These are phyloP conservation scores for Boletus vinaceobasis DNA, from an alignment of 768 basidiomycete species.

Conservation along the genomic window DNA sequence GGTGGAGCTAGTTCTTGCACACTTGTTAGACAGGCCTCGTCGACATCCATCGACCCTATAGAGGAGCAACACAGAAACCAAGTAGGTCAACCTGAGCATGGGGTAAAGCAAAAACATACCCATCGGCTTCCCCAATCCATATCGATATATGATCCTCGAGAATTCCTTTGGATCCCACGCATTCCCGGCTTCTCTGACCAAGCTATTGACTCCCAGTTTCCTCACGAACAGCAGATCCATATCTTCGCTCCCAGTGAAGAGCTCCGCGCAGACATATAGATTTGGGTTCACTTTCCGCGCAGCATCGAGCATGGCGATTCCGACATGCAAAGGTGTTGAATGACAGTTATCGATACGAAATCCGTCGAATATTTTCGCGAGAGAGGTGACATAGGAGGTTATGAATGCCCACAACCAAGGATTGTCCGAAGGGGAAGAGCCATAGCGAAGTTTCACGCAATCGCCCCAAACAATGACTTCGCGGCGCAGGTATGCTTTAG, in stretches of 20 bases:
- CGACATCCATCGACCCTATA: constrained; percentile 82
- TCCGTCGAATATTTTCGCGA: constrained; percentile 86
- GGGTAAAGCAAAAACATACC: constrained; percentile 43
- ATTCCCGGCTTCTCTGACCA: constrained; percentile 95
- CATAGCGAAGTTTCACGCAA: constrained; percentile 97
- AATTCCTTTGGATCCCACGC: constrained; percentile 86
- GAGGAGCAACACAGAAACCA: background rate
- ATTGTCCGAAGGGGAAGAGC: constrained; percentile 71
- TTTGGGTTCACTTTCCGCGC: constrained; percentile 86
- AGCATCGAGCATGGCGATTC: constrained; percentile 89
- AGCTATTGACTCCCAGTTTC: constrained; percentile 86
- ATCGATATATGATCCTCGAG: constrained; percentile 82
- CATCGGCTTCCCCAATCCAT: constrained; percentile 91
- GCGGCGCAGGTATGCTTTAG: constrained; percentile 91
- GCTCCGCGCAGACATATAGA: constrained; percentile 94
- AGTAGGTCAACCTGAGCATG: background rate
- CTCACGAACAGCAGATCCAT: constrained; percentile 92
- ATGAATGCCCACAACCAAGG: constrained; percentile 96
- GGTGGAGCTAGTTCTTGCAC: constrained; percentile 76
- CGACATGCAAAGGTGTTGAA: constrained; percentile 95
- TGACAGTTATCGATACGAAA: constrained; percentile 99
- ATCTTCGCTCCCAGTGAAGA: constrained; percentile 94
- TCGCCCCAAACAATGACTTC: constrained; percentile 98
- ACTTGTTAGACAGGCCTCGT: constrained; percentile 70
- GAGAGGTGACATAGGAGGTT: constrained; percentile 72